Conservation (phyloP, 176 grass and related monocot species). For the Canna indica region DNA sequence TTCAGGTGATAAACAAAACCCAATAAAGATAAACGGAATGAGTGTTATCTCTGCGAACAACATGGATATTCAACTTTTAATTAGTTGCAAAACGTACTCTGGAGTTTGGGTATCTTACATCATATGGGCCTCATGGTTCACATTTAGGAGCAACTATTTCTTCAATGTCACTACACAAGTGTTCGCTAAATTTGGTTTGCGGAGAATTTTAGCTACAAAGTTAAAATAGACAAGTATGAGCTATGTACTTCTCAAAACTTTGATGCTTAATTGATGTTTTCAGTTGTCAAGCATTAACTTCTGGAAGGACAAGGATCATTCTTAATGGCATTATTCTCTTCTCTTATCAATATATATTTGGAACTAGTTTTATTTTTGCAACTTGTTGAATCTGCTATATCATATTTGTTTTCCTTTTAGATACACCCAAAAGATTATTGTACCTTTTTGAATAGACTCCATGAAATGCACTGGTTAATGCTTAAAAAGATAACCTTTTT, state of each 20-base stretch:
- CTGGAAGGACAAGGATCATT: neutral
- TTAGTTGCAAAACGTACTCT: too few species aligned
- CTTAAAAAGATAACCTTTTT: too few species aligned
- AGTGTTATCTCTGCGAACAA: neutral
- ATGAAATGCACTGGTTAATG: too few species aligned
- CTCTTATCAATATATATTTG: too few species aligned
- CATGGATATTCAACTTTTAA: neutral
- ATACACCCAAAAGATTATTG: too few species aligned
- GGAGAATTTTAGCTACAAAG: neutral
- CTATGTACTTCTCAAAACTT: neutral
- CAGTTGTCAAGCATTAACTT: neutral
- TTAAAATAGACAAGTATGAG: neutral
- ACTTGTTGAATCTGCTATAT: too few species aligned
- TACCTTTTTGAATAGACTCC: too few species aligned
- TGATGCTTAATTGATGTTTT: neutral
- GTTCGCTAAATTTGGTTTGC: neutral
- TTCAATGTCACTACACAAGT: neutral
- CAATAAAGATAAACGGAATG: neutral
- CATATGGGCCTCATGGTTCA: neutral
- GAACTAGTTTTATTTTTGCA: too few species aligned
- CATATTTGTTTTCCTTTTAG: too few species aligned
- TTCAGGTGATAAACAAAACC: slow-evolving; percentile 37
- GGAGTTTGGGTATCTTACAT: too few species aligned
- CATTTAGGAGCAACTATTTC: neutral
- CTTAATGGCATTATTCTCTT: too few species aligned